phyloP scores from a whole-genome alignment of 345 rosid species.

The Moringa oleifera region DNA sequence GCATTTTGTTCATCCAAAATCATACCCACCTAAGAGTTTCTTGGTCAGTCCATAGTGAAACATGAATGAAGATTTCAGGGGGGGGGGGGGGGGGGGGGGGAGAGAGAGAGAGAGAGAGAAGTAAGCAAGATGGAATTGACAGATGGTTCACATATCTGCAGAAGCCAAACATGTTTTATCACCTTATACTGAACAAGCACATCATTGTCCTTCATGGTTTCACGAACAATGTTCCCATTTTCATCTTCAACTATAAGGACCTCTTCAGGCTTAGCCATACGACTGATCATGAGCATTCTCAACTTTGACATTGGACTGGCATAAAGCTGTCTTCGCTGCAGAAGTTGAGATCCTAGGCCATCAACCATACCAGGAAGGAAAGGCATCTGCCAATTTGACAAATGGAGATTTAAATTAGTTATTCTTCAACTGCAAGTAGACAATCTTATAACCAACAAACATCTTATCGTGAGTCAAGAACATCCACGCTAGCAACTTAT shows the following conservation, averaged over 20 bases:
- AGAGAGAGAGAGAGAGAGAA: too few relatives aligned
- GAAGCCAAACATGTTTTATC: conserved; percentile 5
- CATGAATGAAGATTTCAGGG: too few relatives aligned
- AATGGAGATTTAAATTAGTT: conserved; percentile 14
- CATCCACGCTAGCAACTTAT: too few relatives aligned
- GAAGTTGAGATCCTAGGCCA: conserved; percentile 71
- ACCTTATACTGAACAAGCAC: conserved; percentile 99
- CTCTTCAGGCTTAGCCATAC: conserved; percentile 99
- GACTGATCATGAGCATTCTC: conserved; percentile 92
- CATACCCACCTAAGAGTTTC: too few relatives aligned
- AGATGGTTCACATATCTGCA: background rate
- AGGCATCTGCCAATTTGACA: conserved; percentile 51
- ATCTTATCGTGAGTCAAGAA: background rate
- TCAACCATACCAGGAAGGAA: conserved; percentile 72
- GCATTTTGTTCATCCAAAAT: too few relatives aligned
- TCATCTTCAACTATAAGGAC: conserved; percentile 99
- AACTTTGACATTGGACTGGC: conserved; percentile 79
- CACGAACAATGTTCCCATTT: conserved; percentile 97
- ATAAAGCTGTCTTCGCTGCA: conserved; percentile 90
- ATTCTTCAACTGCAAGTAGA: background rate
- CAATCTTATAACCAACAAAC: background rate
- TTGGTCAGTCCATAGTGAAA: too few relatives aligned
- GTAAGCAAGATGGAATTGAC: background rate
- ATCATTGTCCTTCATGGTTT: conserved; percentile 99
- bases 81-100: too few relatives aligned